Evolutionary conservation across 305 asterid species (phyloP).

Genomic region (Solanum hybrid): DNA sequence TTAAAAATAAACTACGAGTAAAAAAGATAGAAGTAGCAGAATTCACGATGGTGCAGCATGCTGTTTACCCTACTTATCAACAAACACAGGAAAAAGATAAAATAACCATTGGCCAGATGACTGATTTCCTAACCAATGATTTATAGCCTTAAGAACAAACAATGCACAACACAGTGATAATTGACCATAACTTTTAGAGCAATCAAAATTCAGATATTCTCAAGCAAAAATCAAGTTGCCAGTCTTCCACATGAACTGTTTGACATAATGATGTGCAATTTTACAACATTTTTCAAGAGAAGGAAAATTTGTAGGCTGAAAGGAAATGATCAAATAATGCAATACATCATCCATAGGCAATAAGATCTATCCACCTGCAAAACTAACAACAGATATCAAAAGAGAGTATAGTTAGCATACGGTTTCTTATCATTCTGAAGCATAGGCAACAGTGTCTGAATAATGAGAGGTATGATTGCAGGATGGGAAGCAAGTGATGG

Average conservation of each 20-base stretch:
- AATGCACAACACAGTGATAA: not conserved
- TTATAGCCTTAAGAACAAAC: not conserved
- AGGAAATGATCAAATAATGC: not conserved
- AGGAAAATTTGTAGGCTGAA: not conserved
- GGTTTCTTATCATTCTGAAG: constrained; percentile 71
- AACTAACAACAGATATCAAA: constrained; percentile 8
- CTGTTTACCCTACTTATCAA: not conserved
- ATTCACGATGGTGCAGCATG: not conserved
- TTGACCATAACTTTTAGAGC: not conserved
- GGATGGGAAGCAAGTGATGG: constrained; percentile 85
- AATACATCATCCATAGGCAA: not conserved
- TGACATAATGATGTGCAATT: not conserved
- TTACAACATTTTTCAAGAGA: not conserved
- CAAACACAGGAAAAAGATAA: not conserved
- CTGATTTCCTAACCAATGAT: not conserved
- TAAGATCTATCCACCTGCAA: not conserved
- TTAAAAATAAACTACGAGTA: not conserved
- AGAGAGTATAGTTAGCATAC: constrained; percentile 37
- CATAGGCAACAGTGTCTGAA: constrained; percentile 91
- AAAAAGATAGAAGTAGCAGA: not conserved
- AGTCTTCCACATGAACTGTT: not conserved
- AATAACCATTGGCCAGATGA: not conserved
- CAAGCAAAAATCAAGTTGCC: not conserved
- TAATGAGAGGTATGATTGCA: constrained; percentile 76
- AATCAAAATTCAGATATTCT: not conserved